Base-by-base conservation (phyloP, 768 basidiomycete genomes). In the Omphalotus guepiniiformis region DNA sequence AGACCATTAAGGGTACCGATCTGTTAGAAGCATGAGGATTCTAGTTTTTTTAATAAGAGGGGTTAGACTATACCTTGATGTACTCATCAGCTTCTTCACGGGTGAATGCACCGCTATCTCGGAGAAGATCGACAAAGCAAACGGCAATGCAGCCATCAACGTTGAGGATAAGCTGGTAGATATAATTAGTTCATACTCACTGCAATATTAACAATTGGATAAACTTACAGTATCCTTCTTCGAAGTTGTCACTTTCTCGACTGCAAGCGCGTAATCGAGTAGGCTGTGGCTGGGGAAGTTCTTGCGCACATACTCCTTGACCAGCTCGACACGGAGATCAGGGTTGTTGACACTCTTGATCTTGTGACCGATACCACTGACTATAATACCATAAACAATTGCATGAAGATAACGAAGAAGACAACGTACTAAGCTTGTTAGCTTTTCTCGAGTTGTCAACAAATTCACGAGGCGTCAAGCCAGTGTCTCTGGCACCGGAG, bases 291-390 rank as follows among this genome's bases (percentile, higher is more conserved):
- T 85, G 3, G 95, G 95, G 90, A 99, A 99, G 78, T 95, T 72
- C 72, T 95, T 93, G 72, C 64, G 73, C 51, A 95, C 95, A 58
- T 88, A 99, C 72, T 94, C 92, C 79, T 97, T 96, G 46, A 92
- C 90, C 51, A 93, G 84, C 70, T 91, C 87, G 52, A 93, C 89
- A 63, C 89, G 88, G 38, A 91, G 76, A 75, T 93, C 91, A 39
- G 91, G 92, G 80, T 94, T 94, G 71, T 91, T 93, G 55, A 93
- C 89, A 55, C 87, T 92, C 83, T 99, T 99, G 78, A 99, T 96
- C 82, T 98, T 98, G 84, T 99, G 95, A 38, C 95, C 95, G 56
- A 99, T 99, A 75, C 95, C 95, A 55, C 85, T 88, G 76, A 97
- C 88, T 88, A 54, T 28, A 44, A 39, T 30, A 22, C 7, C 55